Evolutionary conservation across 306 rosid species (phyloP).

Genomic region (Cicer judaicum): DNA sequence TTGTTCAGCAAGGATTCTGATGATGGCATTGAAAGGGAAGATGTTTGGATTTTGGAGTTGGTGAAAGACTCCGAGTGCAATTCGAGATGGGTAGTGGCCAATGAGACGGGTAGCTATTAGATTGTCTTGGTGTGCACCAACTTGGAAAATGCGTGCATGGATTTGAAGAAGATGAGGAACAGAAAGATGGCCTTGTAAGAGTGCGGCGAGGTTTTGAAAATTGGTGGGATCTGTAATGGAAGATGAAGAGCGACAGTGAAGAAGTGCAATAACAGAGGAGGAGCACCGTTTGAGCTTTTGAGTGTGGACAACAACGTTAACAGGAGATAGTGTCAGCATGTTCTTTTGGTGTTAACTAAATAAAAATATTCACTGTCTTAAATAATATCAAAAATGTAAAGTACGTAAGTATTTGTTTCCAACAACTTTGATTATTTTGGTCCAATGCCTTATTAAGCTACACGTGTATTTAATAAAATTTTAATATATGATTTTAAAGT

Average conservation of each 20-base stretch:
- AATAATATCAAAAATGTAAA: too few relatives aligned
- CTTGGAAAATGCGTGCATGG: constrained; percentile 55
- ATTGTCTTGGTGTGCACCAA: constrained; percentile 63
- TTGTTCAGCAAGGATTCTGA: constrained; percentile 58
- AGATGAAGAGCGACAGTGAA: background rate
- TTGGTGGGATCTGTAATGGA: background rate
- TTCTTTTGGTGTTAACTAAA: too few relatives aligned
- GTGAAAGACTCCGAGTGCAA: constrained; percentile 50
- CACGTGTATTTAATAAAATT: too few relatives aligned
- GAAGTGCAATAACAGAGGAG: background rate
- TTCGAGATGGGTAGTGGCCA: constrained; percentile 57
- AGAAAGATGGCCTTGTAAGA: constrained; percentile 52
- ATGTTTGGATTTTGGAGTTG: constrained; percentile 59
- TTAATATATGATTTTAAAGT: too few relatives aligned
- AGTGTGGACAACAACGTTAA: background rate
- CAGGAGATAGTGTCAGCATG: too few relatives aligned
- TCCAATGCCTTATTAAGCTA: background rate
- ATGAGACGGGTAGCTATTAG: constrained; percentile 70
- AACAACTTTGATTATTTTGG: background rate
- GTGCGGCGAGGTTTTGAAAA: constrained; percentile 37
- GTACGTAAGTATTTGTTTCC: background rate
- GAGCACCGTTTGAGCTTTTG: background rate
- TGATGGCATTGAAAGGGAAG: constrained; percentile 64
- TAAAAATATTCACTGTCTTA: too few relatives aligned
- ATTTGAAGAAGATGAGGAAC: constrained; percentile 57